Evolutionary conservation across 2,329 filamentous ascomycete genomes (phyloP).

Genomic region (Emmonsiellopsis sp.): DNA sequence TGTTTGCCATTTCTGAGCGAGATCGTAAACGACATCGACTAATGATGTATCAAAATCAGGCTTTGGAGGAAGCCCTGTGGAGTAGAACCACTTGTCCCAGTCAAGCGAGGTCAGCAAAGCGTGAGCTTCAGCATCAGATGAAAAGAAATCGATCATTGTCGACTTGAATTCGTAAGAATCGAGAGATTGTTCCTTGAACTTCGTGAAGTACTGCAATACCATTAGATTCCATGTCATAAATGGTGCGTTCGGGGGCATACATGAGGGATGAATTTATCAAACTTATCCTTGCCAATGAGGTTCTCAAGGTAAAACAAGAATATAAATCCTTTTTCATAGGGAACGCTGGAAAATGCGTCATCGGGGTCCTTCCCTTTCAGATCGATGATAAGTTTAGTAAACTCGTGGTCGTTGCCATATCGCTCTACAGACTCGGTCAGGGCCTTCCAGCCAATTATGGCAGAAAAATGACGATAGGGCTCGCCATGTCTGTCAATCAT

Average conservation of each 20-base stretch:
- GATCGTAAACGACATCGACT: constrained; percentile 72
- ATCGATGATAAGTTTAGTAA: constrained; percentile 81
- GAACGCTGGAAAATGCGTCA: constrained; percentile 84
- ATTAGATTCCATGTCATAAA: constrained; percentile 6
- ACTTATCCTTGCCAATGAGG: constrained; percentile 72
- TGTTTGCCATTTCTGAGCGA: constrained; percentile 73
- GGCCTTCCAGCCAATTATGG: constrained; percentile 92
- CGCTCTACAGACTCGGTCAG: constrained; percentile 69
- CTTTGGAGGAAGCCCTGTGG: constrained; percentile 80
- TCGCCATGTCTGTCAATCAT: constrained; percentile 58
- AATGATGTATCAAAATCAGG: constrained; percentile 83
- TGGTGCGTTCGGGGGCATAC: constrained; percentile 16
- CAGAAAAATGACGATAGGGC: constrained; percentile 80
- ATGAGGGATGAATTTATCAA: constrained; percentile 90
- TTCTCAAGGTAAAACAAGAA: constrained; percentile 88
- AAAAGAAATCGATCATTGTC: constrained; percentile 79
- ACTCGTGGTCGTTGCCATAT: constrained; percentile 77
- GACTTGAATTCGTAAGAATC: constrained; percentile 92
- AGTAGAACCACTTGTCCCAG: constrained; percentile 85
- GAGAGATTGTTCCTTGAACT: constrained; percentile 74
- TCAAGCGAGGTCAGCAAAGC: constrained; percentile 63
- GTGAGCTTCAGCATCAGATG: constrained; percentile 50
- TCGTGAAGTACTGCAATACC: constrained; percentile 60
- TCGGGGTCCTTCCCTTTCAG: constrained; percentile 89
- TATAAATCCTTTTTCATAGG: constrained; percentile 94